Conservation (phyloP, 108 stramenopile genomes). For the Cyclotella distinguenda region DNA sequence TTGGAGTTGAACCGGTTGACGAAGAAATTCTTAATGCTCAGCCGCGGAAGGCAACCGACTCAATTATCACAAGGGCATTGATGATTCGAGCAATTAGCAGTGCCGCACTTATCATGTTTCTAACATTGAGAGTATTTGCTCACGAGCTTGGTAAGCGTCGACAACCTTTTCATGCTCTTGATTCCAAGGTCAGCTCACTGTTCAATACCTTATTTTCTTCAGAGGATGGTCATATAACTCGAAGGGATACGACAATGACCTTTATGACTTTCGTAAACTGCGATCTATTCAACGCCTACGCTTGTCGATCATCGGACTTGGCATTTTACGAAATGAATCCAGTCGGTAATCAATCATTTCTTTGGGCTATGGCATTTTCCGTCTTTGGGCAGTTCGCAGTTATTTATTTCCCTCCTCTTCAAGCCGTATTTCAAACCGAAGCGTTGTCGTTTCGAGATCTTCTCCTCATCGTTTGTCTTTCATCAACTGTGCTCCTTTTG, state of each 20-base stretch:
- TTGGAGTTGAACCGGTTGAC: conserved; percentile 94
- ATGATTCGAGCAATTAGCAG: conserved; percentile 83
- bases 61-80: conserved; percentile 86
- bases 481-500: conserved; percentile 80
- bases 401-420: conserved; percentile 89
- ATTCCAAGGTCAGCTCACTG: neutral
- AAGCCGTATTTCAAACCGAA: conserved; percentile 94
- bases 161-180: neutral
- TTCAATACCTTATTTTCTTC: neutral
- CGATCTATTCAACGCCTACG: conserved; percentile 95
- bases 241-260: conserved; percentile 96
- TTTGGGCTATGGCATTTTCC: conserved; percentile 83
- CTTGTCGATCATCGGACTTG: conserved; percentile 82
- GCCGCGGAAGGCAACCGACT: conserved; percentile 87
- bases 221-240: conserved; percentile 75
- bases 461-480: conserved; percentile 65
- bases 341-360: conserved; percentile 84
- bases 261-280: conserved; percentile 97
- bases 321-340: conserved; percentile 81
- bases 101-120: conserved; percentile 81
- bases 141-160: conserved; percentile 57
- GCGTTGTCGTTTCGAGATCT: conserved; percentile 80
- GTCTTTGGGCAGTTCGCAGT: conserved; percentile 89
- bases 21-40: conserved; percentile 78
- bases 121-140: conserved; percentile 89